phyloP scores from a whole-genome alignment of 176 grass and related monocot genomes.

The Triticum monococcum region DNA sequence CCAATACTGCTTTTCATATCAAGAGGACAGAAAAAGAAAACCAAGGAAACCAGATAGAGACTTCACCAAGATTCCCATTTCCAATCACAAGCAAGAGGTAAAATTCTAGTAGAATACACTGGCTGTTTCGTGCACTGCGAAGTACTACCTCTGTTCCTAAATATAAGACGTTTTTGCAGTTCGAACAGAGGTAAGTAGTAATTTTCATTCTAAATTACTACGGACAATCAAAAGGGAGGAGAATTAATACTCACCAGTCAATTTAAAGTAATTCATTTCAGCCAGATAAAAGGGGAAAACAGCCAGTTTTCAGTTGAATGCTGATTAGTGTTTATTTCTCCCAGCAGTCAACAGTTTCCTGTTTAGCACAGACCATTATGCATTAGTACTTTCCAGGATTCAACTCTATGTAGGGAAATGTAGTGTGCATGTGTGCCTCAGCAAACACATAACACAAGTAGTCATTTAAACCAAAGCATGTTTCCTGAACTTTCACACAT shows the following conservation, averaged over 20 bases:
- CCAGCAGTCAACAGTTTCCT: constrained; percentile 7
- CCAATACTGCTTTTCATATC: constrained; percentile 39
- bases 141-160: not conserved
- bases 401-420: not conserved
- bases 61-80: constrained; percentile 45
- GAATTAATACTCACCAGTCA: not conserved
- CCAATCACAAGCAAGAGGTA: constrained; percentile 1
- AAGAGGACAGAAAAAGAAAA: constrained; percentile 22
- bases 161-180: no score
- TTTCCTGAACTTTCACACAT: not conserved
- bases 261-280: constrained; percentile 10
- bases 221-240: not conserved
- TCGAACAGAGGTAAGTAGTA: not conserved
- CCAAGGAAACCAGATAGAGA: constrained; percentile 41
- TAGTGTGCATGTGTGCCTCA: not conserved
- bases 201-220: constrained; percentile 9
- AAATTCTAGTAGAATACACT: constrained; percentile 1
- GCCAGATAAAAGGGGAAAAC: not conserved
- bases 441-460: not conserved
- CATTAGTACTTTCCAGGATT: not conserved
- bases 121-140: not conserved
- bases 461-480: not conserved
- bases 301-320: not conserved
- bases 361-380: not conserved
- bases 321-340: not conserved